These are phyloP conservation scores for Lactarius akahatsu DNA, from an alignment of 768 basidiomycete species.

Conservation along the genomic window DNA sequence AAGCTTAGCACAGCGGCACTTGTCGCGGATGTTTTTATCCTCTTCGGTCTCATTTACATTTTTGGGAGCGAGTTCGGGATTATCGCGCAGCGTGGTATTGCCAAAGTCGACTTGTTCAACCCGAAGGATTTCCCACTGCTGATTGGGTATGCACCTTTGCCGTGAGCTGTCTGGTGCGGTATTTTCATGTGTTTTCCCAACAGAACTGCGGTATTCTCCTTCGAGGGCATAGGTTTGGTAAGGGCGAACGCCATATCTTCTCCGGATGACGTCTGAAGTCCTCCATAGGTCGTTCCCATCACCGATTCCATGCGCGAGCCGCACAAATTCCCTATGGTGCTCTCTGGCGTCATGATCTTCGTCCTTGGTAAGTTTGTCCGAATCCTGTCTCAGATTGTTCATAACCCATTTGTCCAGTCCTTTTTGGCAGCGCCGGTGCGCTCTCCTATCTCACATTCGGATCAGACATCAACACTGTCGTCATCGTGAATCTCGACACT, in stretches of 20 bases:
- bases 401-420: slow-evolving; percentile 42
- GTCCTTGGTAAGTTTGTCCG: slow-evolving; percentile 53
- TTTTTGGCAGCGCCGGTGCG: slow-evolving; percentile 86
- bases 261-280: slow-evolving; percentile 6
- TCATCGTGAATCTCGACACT: slow-evolving; percentile 89
- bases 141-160: slow-evolving; percentile 61
- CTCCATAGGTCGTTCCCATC: slow-evolving; percentile 79
- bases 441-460: slow-evolving; percentile 90
- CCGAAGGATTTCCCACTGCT: slow-evolving; percentile 85
- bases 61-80: slow-evolving; percentile 80
- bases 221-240: slow-evolving; percentile 94
- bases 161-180: neutral
- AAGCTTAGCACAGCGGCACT: slow-evolving; percentile 92
- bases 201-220: slow-evolving; percentile 96
- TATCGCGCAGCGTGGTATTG: slow-evolving; percentile 66
- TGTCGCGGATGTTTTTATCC: slow-evolving; percentile 91
- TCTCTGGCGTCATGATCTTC: slow-evolving; percentile 91
- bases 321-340: slow-evolving; percentile 81
- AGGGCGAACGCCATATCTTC: slow-evolving; percentile 31
- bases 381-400: slow-evolving; percentile 6
- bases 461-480: slow-evolving; percentile 83
- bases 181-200: slow-evolving; percentile 15
- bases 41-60: slow-evolving; percentile 83
- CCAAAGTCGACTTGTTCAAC: slow-evolving; percentile 86
- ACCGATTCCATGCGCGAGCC: slow-evolving; percentile 97